Evolutionary conservation across 2,329 filamentous ascomycete species (phyloP), one percentile per base, ranked within the genome.

Genomic region (Colletotrichum musicola): DNA sequence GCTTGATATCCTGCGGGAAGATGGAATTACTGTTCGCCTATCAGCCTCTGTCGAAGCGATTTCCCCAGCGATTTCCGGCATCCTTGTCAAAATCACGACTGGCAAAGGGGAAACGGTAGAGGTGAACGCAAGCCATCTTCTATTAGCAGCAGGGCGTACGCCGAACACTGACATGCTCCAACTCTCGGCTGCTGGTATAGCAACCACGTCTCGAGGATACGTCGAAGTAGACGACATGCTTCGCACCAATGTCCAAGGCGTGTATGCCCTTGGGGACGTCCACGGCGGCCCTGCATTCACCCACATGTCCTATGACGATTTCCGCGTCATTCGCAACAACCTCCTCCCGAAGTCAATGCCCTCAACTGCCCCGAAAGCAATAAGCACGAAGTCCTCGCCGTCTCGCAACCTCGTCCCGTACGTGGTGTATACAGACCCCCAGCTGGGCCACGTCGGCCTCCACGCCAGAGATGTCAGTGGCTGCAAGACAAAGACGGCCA

Each of bases 301-400:
- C 1, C 86, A 88, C 75, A 81, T 88, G 70, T 85, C 83, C 4
- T 88, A 87, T 76, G 85, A 88, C 74, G 85, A 88, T 75, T 86
- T 82, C 73, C 83, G 86, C 63, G 82, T 88, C 74, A 72, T 88
- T 53, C 78, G 81, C 25, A 75, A 78, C 68, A 86, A 85, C 68
- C 72, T 86, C 54, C 71, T 84, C 44, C 73, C 74, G 44, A 67
- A 69, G 5, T 58, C 72, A 22, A 71, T 75, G n/a, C 59, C 72
- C 25, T 40, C 72, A 53, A 73, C 73, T 2, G 74, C 74, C 16
- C 74, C 75, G 25, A 64, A 75, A 16, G 73, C 77, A 50, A 60
- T 68, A 25, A 42, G 60, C 9, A 72, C 71, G 7, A 65, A 70
- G 44, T 71, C 73, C 1, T 78, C 75, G n/a, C 76, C 72, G 6